Percentiles rank a stretch among this genome's conserved stretches.
These are phyloP conservation scores for Penicillium paxilli DNA, from an alignment of 495 filamentous ascomycete genomes.

Conservation along the genomic window DNA sequence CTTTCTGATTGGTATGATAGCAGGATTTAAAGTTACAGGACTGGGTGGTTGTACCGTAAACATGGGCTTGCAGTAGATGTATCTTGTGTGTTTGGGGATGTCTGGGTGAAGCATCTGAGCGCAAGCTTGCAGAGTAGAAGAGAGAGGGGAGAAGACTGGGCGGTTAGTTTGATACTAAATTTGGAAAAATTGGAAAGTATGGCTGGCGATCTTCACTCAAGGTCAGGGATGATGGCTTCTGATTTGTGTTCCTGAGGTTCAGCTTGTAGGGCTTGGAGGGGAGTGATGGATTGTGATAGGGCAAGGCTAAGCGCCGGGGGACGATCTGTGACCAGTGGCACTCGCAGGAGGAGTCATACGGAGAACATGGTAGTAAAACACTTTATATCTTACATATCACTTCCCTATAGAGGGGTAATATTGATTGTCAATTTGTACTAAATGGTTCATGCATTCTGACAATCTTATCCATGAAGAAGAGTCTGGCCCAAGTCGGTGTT, in stretches of 20 bases:
- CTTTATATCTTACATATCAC: too few relatives aligned
- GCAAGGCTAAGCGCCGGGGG: slow-evolving; percentile 20
- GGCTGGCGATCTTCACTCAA: neutral
- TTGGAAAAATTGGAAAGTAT: neutral
- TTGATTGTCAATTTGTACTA: too few relatives aligned
- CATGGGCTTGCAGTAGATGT: neutral
- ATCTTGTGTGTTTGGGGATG: neutral
- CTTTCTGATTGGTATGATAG: neutral
- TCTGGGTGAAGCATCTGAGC: slow-evolving; percentile 12
- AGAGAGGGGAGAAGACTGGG: neutral
- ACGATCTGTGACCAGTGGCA: slow-evolving; percentile 7
- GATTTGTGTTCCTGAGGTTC: slow-evolving; percentile 5
- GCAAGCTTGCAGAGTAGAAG: slow-evolving; percentile 26
- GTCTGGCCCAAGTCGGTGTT: neutral
- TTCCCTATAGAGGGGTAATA: too few relatives aligned
- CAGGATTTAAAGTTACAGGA: neutral
- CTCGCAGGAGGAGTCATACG: slow-evolving; percentile 7
- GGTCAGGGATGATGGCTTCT: neutral
- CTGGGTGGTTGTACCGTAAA: neutral
- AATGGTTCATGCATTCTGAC: slow-evolving; percentile 4
- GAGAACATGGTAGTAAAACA: too few relatives aligned
- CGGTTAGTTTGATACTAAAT: slow-evolving; percentile 6
- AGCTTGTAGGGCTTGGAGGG: neutral
- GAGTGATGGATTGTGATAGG: slow-evolving; percentile 19
- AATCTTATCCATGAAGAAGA: neutral